These are phyloP conservation scores for Sanghuangporus sanghuang DNA, from an alignment of 1,284 basidiomycete species.

Conservation along the genomic window DNA sequence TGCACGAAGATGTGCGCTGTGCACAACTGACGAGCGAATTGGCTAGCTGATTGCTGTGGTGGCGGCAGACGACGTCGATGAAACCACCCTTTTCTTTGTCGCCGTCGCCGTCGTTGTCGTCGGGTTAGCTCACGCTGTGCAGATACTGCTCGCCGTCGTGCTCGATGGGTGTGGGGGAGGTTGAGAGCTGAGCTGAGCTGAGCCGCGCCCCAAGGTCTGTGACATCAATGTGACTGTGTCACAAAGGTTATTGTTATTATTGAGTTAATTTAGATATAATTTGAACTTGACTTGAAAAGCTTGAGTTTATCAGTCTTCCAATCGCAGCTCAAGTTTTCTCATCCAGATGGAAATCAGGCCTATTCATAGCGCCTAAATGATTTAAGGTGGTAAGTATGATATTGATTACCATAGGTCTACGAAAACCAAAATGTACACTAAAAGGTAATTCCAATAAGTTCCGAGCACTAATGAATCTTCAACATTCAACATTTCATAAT, in stretches of 20 bases:
- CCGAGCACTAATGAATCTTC: neutral
- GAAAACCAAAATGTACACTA: too few species aligned
- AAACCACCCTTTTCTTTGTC: neutral
- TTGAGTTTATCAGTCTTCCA: neutral
- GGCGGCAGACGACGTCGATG: neutral
- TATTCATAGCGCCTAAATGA: too few species aligned
- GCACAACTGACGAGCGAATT: neutral
- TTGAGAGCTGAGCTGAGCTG: too few species aligned
- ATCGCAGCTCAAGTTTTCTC: neutral
- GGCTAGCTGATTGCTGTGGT: neutral
- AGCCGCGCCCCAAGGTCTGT: too few species aligned
- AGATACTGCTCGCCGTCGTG: slow-evolving; percentile 1
- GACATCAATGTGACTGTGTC: too few species aligned
- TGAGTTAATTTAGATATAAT: neutral
- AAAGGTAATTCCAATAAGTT: neutral
- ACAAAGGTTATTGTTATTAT: too few species aligned
- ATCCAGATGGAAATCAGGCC: neutral
- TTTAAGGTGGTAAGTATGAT: too few species aligned
- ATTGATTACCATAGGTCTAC: too few species aligned
- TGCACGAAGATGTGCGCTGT: neutral
- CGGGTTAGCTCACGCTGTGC: neutral
- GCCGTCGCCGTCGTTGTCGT: neutral
- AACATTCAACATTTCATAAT: neutral
- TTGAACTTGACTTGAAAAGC: too few species aligned
- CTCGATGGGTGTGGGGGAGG: neutral